These are phyloP conservation scores for Pseudonectria buxi DNA, from an alignment of 2,329 filamentous ascomycete genomes.

Conservation along the genomic window DNA sequence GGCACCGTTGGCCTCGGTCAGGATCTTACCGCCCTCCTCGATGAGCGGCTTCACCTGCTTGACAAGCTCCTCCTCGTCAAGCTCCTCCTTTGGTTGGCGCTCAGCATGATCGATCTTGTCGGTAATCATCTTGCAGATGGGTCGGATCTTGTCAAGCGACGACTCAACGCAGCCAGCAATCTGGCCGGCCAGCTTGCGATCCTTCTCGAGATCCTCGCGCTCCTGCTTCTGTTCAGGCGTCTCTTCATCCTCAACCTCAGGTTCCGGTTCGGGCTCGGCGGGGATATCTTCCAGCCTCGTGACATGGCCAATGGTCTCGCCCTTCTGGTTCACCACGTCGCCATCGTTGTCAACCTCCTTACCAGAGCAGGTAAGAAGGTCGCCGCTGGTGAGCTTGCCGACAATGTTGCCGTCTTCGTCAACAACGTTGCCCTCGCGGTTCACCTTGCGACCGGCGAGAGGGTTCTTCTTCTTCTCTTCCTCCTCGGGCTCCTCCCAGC, in stretches of 20 bases:
- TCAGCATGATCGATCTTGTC: conserved; percentile 78
- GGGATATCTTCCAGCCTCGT: conserved; percentile 57
- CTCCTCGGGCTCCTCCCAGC: conserved; percentile 50
- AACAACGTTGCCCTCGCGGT: conserved; percentile 52
- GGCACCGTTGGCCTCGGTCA: conserved; percentile 79
- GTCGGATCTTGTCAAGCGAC: conserved; percentile 75
- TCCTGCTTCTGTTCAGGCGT: conserved; percentile 50
- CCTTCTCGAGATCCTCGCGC: conserved; percentile 53
- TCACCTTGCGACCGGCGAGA: conserved; percentile 48
- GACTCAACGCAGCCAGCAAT: conserved; percentile 68
- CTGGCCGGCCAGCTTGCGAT: conserved; percentile 69
- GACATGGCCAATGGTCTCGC: conserved; percentile 59
- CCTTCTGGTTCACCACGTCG: conserved; percentile 64
- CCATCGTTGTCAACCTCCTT: conserved; percentile 66
- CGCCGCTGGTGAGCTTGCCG: conserved; percentile 63
- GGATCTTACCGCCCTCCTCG: conserved; percentile 74
- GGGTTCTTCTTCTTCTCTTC: conserved; percentile 46
- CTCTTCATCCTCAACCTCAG: conserved; percentile 42
- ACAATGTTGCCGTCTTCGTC: conserved; percentile 55
- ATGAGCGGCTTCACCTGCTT: conserved; percentile 81
- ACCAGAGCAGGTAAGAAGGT: conserved; percentile 56
- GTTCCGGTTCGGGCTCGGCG: conserved; percentile 35
- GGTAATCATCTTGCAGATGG: conserved; percentile 79
- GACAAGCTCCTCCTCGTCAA: conserved; percentile 85
- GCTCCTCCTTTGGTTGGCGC: conserved; percentile 73